phyloP scores from a whole-genome alignment of 2,329 filamentous ascomycete genomes.

The Ambrosiella cleistominuta region DNA sequence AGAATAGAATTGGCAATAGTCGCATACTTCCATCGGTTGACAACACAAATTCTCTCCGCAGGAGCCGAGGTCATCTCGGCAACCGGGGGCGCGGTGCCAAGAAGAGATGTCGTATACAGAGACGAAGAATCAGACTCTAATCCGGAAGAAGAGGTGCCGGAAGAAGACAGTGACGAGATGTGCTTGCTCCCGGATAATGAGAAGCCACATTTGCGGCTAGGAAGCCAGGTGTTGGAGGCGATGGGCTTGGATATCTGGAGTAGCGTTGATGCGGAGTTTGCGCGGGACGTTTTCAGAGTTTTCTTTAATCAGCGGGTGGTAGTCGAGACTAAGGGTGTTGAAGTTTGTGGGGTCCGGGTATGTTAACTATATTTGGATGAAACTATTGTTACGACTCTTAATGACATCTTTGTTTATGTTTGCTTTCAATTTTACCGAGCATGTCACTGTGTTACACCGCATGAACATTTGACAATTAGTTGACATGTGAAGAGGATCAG shows the following conservation, averaged over 20 bases:
- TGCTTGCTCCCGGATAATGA: conserved; percentile 20
- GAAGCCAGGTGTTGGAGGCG: conserved; percentile 44
- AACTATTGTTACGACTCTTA: too few relatives aligned
- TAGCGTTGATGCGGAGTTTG: conserved; percentile 48
- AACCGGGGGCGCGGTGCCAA: conserved; percentile 24
- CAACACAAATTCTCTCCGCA: conserved; percentile 44
- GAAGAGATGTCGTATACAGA: conserved; percentile 16
- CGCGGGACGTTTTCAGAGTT: conserved; percentile 39
- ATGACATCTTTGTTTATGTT: too few relatives aligned
- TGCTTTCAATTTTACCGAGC: too few relatives aligned
- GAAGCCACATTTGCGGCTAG: conserved; percentile 29
- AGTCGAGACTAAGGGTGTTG: conserved; percentile 51
- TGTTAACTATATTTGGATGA: conserved; percentile 26
- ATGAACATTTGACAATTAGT: too few relatives aligned
- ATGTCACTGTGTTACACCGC: too few relatives aligned
- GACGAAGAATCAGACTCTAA: conserved; percentile 21
- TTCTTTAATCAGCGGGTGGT: conserved; percentile 50
- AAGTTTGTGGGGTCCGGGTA: conserved; percentile 56
- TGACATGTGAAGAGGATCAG: too few relatives aligned
- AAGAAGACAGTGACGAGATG: conserved; percentile 18
- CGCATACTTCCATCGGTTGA: conserved; percentile 66
- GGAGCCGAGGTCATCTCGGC: conserved; percentile 39
- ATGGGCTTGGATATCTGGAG: conserved; percentile 74
- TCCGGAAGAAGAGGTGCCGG: conserved; percentile 16
- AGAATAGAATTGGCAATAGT: conserved; percentile 52